A percentile compares a stretch with the other conserved stretches of the same genome.
These are phyloP conservation scores for Suillus alpinus DNA, from an alignment of 768 basidiomycete species.

Conservation along the genomic window DNA sequence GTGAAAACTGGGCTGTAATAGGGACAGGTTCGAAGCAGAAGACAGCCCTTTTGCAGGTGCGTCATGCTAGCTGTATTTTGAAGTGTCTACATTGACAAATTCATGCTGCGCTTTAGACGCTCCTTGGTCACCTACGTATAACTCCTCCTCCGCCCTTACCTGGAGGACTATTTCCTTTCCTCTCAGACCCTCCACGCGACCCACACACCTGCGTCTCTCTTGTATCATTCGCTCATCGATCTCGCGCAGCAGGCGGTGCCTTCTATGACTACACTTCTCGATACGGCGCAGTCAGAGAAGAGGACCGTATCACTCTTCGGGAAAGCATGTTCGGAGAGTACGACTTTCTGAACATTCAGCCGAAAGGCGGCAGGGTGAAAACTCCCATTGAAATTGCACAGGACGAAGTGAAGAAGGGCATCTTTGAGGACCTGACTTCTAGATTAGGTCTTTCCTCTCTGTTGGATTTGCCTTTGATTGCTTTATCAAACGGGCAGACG, in stretches of 20 bases:
- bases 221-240: conserved; percentile 68
- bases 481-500: conserved; percentile 90
- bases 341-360: conserved; percentile 32
- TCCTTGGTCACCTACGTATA: conserved; percentile 71
- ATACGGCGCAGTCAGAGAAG: conserved; percentile 85
- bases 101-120: conserved; percentile 38
- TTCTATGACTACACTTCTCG: conserved; percentile 94
- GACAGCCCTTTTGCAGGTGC: conserved; percentile 61
- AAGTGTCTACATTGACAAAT: background rate
- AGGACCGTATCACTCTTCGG: conserved; percentile 74
- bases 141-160: conserved; percentile 58
- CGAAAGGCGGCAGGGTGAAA: conserved; percentile 18
- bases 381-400: conserved; percentile 21
- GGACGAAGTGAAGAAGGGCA: conserved; percentile 25
- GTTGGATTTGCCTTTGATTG: conserved; percentile 81
- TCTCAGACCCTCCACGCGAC: conserved; percentile 43
- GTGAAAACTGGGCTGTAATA: conserved; percentile 75
- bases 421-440: conserved; percentile 54
- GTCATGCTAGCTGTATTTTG: conserved; percentile 7
- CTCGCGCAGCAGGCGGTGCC: conserved; percentile 54
- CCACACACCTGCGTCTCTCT: conserved; percentile 49
- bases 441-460: conserved; percentile 57
- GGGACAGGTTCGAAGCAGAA: conserved; percentile 65
- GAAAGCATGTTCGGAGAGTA: conserved; percentile 65
- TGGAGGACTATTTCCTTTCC: conserved; percentile 76